These are phyloP conservation scores for Cercospora citrullina DNA, from an alignment of 2,329 filamentous ascomycete genomes.

Conservation along the genomic window DNA sequence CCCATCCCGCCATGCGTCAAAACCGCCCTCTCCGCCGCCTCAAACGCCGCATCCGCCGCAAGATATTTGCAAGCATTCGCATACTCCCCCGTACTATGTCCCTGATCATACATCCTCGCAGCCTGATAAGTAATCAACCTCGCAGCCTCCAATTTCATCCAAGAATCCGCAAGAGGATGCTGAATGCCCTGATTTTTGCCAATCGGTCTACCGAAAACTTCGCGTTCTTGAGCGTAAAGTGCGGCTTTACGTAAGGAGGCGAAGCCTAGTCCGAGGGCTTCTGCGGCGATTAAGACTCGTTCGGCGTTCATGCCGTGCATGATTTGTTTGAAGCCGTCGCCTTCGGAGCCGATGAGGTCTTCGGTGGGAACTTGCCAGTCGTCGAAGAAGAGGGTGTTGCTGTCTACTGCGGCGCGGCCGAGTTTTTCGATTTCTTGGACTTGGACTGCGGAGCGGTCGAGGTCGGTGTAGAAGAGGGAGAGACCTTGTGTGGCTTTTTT, in stretches of 20 bases:
- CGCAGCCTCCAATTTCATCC: conserved; percentile 65
- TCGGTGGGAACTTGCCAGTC: conserved; percentile 44
- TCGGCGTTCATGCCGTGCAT: conserved; percentile 81
- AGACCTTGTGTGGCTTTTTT: conserved; percentile 47
- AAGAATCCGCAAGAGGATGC: conserved; percentile 65
- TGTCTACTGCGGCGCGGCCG: conserved; percentile 48
- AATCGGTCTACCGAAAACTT: conserved; percentile 66
- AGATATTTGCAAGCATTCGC: conserved; percentile 70
- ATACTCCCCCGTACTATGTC: conserved; percentile 51
- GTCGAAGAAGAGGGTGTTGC: conserved; percentile 49
- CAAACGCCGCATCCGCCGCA: conserved; percentile 64
- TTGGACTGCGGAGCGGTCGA: conserved; percentile 41
- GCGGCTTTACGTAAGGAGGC: conserved; percentile 54
- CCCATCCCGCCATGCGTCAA: conserved; percentile 65
- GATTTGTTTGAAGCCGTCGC: conserved; percentile 53
- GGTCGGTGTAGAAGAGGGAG: conserved; percentile 49
- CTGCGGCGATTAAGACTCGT: conserved; percentile 65
- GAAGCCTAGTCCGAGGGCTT: conserved; percentile 52
- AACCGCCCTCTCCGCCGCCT: conserved; percentile 62
- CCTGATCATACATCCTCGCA: conserved; percentile 61
- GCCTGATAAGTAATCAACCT: conserved; percentile 67
- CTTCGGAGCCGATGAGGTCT: conserved; percentile 46
- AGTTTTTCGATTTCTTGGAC: conserved; percentile 51
- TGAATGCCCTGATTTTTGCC: conserved; percentile 66
- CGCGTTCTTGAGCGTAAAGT: conserved; percentile 64